Percentiles rank a stretch among this genome's conserved stretches.
phyloP scores from a whole-genome alignment of 495 filamentous ascomycete species.

The Penicillium parvum region DNA sequence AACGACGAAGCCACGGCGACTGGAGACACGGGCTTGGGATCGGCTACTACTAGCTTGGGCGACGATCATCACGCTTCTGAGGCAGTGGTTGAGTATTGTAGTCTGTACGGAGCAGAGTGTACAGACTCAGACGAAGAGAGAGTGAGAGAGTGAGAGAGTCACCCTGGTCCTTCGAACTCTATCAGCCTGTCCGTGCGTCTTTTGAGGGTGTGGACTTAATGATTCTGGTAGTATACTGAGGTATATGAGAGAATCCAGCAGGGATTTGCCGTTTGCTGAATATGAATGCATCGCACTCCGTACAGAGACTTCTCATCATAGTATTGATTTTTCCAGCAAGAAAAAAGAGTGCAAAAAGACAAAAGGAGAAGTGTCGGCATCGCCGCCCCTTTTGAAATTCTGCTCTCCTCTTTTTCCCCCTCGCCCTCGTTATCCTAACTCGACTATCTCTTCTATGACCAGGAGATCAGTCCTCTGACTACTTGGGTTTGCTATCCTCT shows the following conservation, averaged over 20 bases:
- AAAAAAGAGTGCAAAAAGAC: conserved; percentile 6
- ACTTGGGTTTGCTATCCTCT: too few species aligned
- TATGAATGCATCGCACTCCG: too few species aligned
- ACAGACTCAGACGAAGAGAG: conserved; percentile 12
- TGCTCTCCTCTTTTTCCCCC: conserved; percentile 1
- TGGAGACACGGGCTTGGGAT: conserved; percentile 21
- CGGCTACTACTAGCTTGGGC: conserved; percentile 13
- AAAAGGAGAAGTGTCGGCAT: conserved; percentile 8
- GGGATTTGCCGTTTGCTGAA: too few species aligned
- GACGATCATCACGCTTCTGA: conserved; percentile 27
- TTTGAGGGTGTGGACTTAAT: background rate
- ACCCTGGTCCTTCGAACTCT: conserved; percentile 7
- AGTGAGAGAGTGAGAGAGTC: too few species aligned
- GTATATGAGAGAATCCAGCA: background rate
- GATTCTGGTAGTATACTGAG: background rate
- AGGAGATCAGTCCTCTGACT: too few species aligned
- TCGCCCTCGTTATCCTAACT: background rate
- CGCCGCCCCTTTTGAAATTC: conserved; percentile 25
- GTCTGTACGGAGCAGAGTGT: conserved; percentile 26
- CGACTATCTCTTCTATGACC: too few species aligned
- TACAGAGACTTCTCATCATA: too few species aligned
- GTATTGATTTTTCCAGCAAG: too few species aligned
- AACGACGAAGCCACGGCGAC: conserved; percentile 5
- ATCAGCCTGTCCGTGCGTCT: conserved; percentile 10
- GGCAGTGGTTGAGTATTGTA: background rate